Percentiles rank a stretch among this genome's conserved stretches.
Conservation (phyloP, 106 monocot species). For the Cymbidium sinense region DNA sequence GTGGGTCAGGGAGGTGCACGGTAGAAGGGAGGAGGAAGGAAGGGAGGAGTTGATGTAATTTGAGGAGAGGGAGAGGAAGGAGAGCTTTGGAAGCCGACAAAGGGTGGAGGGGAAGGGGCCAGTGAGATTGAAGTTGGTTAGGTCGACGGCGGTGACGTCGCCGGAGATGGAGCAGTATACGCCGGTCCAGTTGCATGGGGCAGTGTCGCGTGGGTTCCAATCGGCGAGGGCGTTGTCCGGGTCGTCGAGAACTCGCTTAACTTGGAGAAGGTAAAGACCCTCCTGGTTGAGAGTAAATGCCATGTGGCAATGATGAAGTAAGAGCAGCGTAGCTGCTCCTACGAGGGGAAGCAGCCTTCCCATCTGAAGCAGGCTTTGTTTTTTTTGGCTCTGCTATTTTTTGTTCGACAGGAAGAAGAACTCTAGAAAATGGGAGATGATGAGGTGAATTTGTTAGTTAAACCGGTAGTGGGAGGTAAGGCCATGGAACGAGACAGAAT, state of each 20-base stretch:
- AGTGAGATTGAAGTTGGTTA: constrained; percentile 20
- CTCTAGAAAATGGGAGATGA: neutral
- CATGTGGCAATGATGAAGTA: neutral
- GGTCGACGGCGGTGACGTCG: constrained; percentile 17
- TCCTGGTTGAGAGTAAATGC: constrained; percentile 16
- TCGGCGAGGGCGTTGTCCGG: constrained; percentile 24
- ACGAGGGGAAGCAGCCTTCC: neutral
- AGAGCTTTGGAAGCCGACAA: constrained; percentile 41
- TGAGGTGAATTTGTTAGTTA: neutral
- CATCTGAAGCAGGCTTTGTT: neutral
- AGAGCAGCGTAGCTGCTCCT: neutral
- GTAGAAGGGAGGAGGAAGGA: constrained; percentile 26
- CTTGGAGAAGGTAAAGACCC: constrained; percentile 21
- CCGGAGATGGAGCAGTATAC: constrained; percentile 18
- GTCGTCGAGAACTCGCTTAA: constrained; percentile 26
- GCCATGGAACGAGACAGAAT: neutral
- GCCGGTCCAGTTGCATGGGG: constrained; percentile 44
- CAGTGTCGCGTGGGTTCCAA: constrained; percentile 26
- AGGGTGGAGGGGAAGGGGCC: constrained; percentile 36
- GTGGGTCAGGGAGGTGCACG: constrained; percentile 30
- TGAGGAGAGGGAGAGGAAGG: constrained; percentile 38
- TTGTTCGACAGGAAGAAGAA: neutral
- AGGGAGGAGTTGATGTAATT: constrained; percentile 50
- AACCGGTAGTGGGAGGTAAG: neutral
- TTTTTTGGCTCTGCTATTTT: neutral